Percentiles rank a stretch among this genome's conserved stretches.
Conservation (phyloP, 2,329 filamentous ascomycete species). For the Tricladium varicosporioides region DNA sequence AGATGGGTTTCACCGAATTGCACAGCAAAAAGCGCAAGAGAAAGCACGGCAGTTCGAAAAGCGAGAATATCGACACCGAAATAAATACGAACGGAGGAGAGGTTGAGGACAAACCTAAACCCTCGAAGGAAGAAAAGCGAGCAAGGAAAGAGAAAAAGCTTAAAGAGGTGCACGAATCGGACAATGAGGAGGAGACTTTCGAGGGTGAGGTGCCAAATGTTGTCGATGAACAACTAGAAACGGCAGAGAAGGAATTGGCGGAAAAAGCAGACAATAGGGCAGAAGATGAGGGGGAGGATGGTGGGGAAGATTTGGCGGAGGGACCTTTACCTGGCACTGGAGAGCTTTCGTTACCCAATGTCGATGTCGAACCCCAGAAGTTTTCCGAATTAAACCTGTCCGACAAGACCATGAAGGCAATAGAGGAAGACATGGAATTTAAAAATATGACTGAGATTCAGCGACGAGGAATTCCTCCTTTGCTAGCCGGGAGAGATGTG, state of each 20-base stretch:
- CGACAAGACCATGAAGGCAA: slow-evolving; percentile 83
- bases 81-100: slow-evolving; percentile 11
- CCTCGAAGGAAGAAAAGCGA: slow-evolving; percentile 24
- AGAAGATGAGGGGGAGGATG: slow-evolving; percentile 16
- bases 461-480: slow-evolving; percentile 78
- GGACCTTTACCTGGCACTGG: slow-evolving; percentile 20
- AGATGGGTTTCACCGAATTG: slow-evolving; percentile 29
- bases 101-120: slow-evolving; percentile 21
- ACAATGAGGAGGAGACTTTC: slow-evolving; percentile 23
- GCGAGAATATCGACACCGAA: slow-evolving; percentile 14
- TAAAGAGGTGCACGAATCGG: slow-evolving; percentile 37
- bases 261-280: slow-evolving; percentile 19
- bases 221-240: slow-evolving; percentile 32
- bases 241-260: slow-evolving; percentile 22
- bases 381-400: slow-evolving; percentile 71
- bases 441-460: slow-evolving; percentile 96
- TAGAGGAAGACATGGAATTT: slow-evolving; percentile 82
- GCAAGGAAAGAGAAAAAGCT: slow-evolving; percentile 38
- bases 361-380: slow-evolving; percentile 19
- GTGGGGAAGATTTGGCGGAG: slow-evolving; percentile 19
- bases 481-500: slow-evolving; percentile 87
- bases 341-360: slow-evolving; percentile 23
- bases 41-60: slow-evolving; percentile 30
- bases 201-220: slow-evolving; percentile 32
- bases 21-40: slow-evolving; percentile 36